A percentile compares a stretch with the other conserved stretches of the same genome.
These are phyloP conservation scores for Cystobasidiaceae sp. DNA, from an alignment of 1,284 basidiomycete genomes.

Conservation along the genomic window DNA sequence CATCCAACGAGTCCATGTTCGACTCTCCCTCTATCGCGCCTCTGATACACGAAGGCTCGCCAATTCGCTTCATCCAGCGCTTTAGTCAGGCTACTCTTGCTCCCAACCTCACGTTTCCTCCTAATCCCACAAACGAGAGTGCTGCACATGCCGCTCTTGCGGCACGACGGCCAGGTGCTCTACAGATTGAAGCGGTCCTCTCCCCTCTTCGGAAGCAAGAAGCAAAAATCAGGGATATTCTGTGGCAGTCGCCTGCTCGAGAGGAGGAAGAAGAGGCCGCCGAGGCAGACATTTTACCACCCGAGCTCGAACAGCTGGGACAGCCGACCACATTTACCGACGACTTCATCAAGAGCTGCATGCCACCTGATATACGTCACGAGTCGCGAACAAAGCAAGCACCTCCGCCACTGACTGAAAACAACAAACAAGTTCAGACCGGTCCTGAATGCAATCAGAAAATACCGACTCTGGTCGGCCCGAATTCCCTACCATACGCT, in stretches of 20 bases:
- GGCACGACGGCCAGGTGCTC: not conserved
- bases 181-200: not conserved
- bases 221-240: constrained; percentile 21
- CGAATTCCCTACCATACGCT: constrained; percentile 28
- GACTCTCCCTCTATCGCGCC: constrained; percentile 7
- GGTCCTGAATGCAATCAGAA: not conserved
- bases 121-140: too few species aligned
- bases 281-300: constrained; percentile 6
- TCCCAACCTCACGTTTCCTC: not conserved
- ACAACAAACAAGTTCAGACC: not conserved
- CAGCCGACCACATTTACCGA: not conserved
- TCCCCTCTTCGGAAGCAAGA: not conserved
- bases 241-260: constrained; percentile 8
- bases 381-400: not conserved
- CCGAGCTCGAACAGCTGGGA: constrained; percentile 7
- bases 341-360: not conserved
- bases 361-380: not conserved
- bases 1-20: constrained; percentile 11
- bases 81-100: not conserved
- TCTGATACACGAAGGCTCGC: constrained; percentile 1
- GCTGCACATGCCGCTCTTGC: too few species aligned
- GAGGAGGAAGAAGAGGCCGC: constrained; percentile 1
- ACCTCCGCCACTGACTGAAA: not conserved
- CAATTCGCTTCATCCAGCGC: constrained; percentile 1
- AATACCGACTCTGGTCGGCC: constrained; percentile 19